phyloP scores from a whole-genome alignment of 1,284 basidiomycete genomes.

The Peniophora sp. region DNA sequence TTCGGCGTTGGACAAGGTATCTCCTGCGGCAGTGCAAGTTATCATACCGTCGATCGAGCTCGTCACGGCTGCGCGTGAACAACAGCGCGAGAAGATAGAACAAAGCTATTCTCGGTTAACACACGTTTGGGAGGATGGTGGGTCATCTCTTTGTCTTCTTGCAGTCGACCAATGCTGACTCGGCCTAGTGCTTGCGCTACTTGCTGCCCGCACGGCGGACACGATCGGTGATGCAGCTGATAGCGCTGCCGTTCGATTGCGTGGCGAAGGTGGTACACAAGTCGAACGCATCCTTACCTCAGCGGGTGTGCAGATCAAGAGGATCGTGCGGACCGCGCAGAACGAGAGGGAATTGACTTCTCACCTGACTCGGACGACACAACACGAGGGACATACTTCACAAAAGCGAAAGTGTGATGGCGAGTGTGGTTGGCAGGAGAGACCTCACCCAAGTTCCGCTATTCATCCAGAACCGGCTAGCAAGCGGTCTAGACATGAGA shows the following conservation, averaged over 20 bases:
- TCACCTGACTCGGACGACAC: neutral
- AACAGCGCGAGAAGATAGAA: slow-evolving; percentile 33
- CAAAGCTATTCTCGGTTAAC: slow-evolving; percentile 29
- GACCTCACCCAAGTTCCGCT: neutral
- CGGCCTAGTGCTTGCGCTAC: slow-evolving; percentile 24
- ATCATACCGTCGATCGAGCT: slow-evolving; percentile 37
- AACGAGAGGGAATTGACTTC: no score
- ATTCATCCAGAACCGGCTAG: no score
- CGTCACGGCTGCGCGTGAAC: slow-evolving; percentile 32
- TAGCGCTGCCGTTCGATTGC: slow-evolving; percentile 25
- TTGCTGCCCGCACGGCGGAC: slow-evolving; percentile 30
- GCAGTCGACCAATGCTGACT: no score
- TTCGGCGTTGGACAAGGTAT: slow-evolving; percentile 34
- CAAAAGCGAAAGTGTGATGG: slow-evolving; percentile 11
- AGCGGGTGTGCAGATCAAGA: neutral
- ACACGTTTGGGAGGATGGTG: slow-evolving; percentile 31
- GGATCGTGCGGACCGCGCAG: neutral
- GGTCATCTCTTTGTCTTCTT: no score
- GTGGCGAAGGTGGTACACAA: slow-evolving; percentile 24
- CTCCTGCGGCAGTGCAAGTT: slow-evolving; percentile 28
- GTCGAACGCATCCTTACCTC: neutral
- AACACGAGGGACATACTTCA: slow-evolving; percentile 6
- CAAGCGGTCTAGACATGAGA: no score
- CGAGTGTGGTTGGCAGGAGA: neutral
- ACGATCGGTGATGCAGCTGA: slow-evolving; percentile 31